Evolutionary conservation across 345 rosid genomes (phyloP).

Genomic region (Acer campestre): DNA sequence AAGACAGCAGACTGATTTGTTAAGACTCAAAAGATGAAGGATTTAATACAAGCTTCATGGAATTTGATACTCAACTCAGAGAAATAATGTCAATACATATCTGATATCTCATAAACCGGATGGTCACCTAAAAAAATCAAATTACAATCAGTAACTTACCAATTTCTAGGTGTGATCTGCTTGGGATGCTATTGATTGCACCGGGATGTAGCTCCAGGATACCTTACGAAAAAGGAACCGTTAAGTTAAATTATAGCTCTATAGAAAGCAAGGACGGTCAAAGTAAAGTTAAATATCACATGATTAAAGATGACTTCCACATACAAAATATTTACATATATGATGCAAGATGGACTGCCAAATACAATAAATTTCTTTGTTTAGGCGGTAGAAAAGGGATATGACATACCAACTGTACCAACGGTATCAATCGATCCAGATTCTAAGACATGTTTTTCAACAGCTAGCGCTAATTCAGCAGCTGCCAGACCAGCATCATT

Average conservation of each 20-base stretch:
- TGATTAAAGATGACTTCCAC: background rate
- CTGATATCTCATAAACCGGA: background rate
- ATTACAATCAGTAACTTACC: constrained; percentile 41
- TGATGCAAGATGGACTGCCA: background rate
- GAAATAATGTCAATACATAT: background rate
- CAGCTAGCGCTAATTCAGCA: constrained; percentile 88
- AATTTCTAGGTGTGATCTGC: constrained; percentile 89
- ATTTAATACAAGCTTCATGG: background rate
- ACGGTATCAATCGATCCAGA: constrained; percentile 93
- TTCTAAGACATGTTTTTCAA: constrained; percentile 82
- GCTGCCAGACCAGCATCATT: constrained; percentile 98
- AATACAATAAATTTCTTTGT: background rate
- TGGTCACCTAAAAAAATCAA: background rate
- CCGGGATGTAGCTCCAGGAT: constrained; percentile 91
- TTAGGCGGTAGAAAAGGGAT: constrained; percentile 6
- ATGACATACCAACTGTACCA: constrained; percentile 80
- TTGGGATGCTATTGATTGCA: constrained; percentile 97
- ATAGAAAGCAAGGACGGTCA: background rate
- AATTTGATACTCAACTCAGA: background rate
- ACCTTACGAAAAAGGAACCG: constrained; percentile 38
- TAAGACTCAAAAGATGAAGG: background rate
- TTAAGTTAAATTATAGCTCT: background rate
- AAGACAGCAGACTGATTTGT: background rate
- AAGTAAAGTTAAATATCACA: background rate
- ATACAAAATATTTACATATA: background rate